Base-by-base conservation (phyloP, 495 filamentous ascomycete genomes). In the Schizothecium vesticola region DNA sequence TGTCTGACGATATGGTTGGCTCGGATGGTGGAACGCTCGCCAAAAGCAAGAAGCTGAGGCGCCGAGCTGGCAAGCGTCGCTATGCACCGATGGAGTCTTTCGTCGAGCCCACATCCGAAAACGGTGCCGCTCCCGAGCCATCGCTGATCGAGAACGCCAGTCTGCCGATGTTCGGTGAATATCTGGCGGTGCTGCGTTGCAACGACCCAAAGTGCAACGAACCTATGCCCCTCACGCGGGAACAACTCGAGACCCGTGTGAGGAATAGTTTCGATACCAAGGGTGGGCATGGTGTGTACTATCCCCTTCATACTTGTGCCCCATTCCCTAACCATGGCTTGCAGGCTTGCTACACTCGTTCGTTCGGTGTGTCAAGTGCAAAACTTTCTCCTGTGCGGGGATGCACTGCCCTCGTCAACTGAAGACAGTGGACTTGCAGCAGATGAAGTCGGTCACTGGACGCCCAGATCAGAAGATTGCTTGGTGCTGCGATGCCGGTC, bases 401-500 rank as follows among this genome's bases (percentile, higher is more conserved):
- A 58, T 57, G 12, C 11, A 51, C 7, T 60, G 31, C 31, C 3
- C 13, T 2, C 21, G n/a, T 1, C 29, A 61, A 1, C 26, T 68
- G 16, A 56, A 24, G 13, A n/a, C 26, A 0, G 65, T n/a, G 9
- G 9, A 16, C 28, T 16, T 67, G 61, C 7, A 8, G 5, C 23
- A 59, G 33, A 51, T 24, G 4, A 9, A 51, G n/a, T 24, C 59
- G 4, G 23, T 57, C 1, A 65, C 70, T 4, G 64, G 10, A 3
- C 43, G 60, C 1, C 55, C 65, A 19, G 56, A 10, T 10, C 56
- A 73, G 31, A 67, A 68, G 1, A 23, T 75, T 4, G 16, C 64
- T 22, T 80, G 77, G 76, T 80, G 78, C 66, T 81, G 80, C 63
- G 69, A 75, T 21, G 11, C 63, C 11, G 75, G 74, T 2, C 69